Evolutionary conservation across 352 stramenopile genomes (phyloP), one percentile per base, ranked within the genome.

Genomic region (Phytopythium sindhum): DNA sequence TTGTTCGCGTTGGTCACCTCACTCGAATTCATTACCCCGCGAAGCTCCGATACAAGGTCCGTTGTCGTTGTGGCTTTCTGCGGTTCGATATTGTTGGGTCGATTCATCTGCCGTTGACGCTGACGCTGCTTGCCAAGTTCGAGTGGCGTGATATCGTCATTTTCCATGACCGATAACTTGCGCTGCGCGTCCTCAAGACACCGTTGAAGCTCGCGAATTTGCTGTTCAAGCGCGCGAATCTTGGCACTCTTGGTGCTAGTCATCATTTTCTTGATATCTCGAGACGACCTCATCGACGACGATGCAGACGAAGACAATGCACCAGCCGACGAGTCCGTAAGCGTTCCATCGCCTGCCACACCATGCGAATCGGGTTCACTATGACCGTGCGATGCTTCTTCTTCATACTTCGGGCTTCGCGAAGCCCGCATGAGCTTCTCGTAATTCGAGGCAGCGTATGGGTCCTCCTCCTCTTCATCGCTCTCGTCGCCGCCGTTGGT

Each of bases 21-120:
- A 29, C 70, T 84, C n/a, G 81, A 86, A 28, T 76, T 84, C 82
- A 91, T 91, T 1, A 91, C 80, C 23, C 80, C 81, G 35, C 72
- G 76, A 19, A 91, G 60, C 55, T 89, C 78, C 7, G 65, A 79
- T 8, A 91, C 72, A 42, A 88, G 65, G 10, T 84, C 76, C 33
- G 78, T 68, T 0, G 78, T 87, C n/a, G 77, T 85, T 26, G 80
- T 56, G 21, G 59, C 56, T 19, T 61, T 39, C 10, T 66, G 10
- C 54, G 60, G 15, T 61, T 45, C 9, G 14, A 29, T 45, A 8
- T 3, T n/a, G 10, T n/a, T 29, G 29, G 26, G 31, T 31, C 26
- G 48, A 17, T 24, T 39, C 48, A 37, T 33, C 41, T 53, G 28
- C 5, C 29, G 35, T 11, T 61, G 55, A 21, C 44, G 60, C 57